Conservation (phyloP, 2,329 filamentous ascomycete genomes). For the Metarhizium humberi region DNA sequence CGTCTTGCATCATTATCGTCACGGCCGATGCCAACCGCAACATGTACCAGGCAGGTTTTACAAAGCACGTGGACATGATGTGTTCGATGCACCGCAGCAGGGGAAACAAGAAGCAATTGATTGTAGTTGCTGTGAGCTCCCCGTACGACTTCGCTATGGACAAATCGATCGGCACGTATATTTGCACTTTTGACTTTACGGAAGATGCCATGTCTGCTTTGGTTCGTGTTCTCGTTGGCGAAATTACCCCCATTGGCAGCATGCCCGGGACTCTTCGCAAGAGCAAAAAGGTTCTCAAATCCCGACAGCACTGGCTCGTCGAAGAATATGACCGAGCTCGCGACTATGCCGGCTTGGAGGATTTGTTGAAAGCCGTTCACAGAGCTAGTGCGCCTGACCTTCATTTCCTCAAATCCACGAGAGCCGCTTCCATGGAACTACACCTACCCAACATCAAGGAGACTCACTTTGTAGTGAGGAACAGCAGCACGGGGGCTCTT, state of each 20-base stretch:
- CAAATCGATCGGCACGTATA: constrained; percentile 78
- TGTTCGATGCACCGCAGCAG: constrained; percentile 72
- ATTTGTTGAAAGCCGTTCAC: constrained; percentile 62
- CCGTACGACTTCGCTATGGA: constrained; percentile 97
- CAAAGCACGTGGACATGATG: constrained; percentile 93
- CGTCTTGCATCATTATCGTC: constrained; percentile 79
- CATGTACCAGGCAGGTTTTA: constrained; percentile 87
- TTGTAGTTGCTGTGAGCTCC: constrained; percentile 88
- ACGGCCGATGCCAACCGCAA: constrained; percentile 93
- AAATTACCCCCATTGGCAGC: constrained; percentile 50
- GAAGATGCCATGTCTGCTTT: constrained; percentile 81
- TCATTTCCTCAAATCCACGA: constrained; percentile 60
- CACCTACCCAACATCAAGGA: constrained; percentile 64
- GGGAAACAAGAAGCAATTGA: constrained; percentile 77
- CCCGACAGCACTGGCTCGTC: constrained; percentile 91
- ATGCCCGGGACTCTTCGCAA: constrained; percentile 71
- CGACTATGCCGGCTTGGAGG: constrained; percentile 64
- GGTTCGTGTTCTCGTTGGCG: constrained; percentile 75
- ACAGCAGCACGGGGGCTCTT: constrained; percentile 81
- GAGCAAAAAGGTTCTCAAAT: constrained; percentile 78
- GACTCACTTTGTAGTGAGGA: constrained; percentile 83
- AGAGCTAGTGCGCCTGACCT: constrained; percentile 58
- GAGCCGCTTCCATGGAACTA: constrained; percentile 67
- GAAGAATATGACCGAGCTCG: constrained; percentile 77
- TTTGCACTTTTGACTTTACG: constrained; percentile 95